Evolutionary conservation across 805 yeast species (phyloP).

Genomic region (Kluyveromyces lactis): DNA sequence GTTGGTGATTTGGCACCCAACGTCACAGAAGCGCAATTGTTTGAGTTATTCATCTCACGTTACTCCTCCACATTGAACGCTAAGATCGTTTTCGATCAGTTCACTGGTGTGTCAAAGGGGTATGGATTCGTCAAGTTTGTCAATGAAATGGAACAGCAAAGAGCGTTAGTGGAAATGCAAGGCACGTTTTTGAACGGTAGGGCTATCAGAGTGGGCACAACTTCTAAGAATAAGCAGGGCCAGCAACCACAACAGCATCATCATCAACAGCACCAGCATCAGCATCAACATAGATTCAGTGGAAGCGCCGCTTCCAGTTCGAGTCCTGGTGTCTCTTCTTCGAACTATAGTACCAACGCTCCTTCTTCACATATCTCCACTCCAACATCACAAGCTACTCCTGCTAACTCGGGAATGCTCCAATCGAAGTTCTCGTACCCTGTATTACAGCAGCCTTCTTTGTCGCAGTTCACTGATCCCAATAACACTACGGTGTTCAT

Average conservation of each 20-base stretch:
- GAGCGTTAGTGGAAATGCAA: conserved; percentile 74
- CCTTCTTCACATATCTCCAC: not conserved
- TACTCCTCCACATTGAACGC: conserved; percentile 71
- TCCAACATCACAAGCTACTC: not conserved
- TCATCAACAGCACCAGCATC: conserved; percentile 12
- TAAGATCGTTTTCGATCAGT: conserved; percentile 68
- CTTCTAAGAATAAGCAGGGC: conserved; percentile 37
- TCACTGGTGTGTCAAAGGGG: conserved; percentile 66
- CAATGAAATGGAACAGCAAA: conserved; percentile 56
- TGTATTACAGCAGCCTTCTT: conserved; percentile 42
- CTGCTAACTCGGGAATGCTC: conserved; percentile 4
- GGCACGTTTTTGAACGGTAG: conserved; percentile 64
- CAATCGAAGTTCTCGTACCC: conserved; percentile 21
- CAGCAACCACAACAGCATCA: conserved; percentile 12
- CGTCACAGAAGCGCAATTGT: conserved; percentile 56
- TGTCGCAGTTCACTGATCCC: conserved; percentile 68
- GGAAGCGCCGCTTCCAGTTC: not conserved
- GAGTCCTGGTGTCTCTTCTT: not conserved
- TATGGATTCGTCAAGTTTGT: conserved; percentile 84
- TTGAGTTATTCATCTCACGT: conserved; percentile 56
- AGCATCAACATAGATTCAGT: conserved; percentile 3
- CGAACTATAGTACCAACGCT: not conserved
- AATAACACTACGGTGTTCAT: conserved; percentile 70
- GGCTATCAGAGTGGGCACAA: conserved; percentile 70
- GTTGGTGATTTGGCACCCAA: conserved; percentile 79